Conservation (phyloP, 2,329 filamentous ascomycete genomes). For the Didymella segeticola region DNA sequence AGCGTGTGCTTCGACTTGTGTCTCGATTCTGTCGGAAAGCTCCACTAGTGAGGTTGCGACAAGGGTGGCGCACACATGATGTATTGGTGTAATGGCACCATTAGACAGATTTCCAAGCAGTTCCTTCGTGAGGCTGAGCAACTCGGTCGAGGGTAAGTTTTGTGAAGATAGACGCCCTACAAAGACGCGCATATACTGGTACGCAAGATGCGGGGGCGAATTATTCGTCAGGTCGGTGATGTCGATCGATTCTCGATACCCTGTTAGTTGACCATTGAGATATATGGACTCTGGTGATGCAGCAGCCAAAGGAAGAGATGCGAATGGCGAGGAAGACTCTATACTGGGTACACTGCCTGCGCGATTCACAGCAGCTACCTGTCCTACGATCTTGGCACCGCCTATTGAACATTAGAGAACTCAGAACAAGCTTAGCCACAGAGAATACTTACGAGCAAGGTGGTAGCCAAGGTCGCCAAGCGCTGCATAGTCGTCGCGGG, state of each 20-base stretch:
- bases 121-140: constrained; percentile 37
- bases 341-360: constrained; percentile 39
- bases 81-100: constrained; percentile 40
- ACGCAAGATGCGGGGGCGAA: constrained; percentile 43
- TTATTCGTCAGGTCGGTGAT: constrained; percentile 36
- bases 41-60: constrained; percentile 46
- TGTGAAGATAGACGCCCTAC: constrained; percentile 38
- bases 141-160: constrained; percentile 31
- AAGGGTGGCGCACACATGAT: constrained; percentile 46
- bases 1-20: constrained; percentile 44
- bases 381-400: constrained; percentile 41
- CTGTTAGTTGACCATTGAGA: constrained; percentile 39
- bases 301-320: constrained; percentile 33
- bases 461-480: constrained; percentile 45
- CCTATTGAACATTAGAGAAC: constrained; percentile 28
- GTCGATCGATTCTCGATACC: constrained; percentile 43
- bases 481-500: constrained; percentile 40
- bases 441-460: constrained; percentile 42
- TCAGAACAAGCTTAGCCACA: neutral
- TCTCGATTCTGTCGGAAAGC: constrained; percentile 44
- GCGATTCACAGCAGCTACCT: constrained; percentile 37
- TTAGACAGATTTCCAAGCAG: constrained; percentile 37
- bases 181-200: constrained; percentile 46
- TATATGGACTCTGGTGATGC: constrained; percentile 37
- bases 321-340: constrained; percentile 38